Evolutionary conservation across 2,329 filamentous ascomycete species (phyloP).

Genomic region (Cytospora piceae): DNA sequence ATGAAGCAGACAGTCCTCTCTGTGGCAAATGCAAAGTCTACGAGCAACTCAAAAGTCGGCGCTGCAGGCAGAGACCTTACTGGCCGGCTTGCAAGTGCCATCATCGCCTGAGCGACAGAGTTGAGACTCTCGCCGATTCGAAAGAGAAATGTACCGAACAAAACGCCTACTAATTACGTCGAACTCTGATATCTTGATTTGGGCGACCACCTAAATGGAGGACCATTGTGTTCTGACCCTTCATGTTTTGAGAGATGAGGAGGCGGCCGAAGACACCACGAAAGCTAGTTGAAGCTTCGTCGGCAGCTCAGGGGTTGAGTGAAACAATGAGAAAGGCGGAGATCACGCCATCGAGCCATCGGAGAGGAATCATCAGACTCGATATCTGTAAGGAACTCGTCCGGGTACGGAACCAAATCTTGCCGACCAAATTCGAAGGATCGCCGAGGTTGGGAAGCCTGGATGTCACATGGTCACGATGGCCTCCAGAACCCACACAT

Average conservation of each 20-base stretch:
- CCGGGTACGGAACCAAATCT: background rate
- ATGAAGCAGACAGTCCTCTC: conserved; percentile 26
- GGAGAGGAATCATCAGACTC: background rate
- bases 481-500: too few species aligned
- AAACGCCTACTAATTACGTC: background rate
- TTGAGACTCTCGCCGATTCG: too few species aligned
- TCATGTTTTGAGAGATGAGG: background rate
- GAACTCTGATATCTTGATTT: too few species aligned
- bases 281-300: background rate
- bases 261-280: background rate
- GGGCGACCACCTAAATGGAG: too few species aligned
- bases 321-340: background rate
- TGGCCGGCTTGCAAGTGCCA: conserved; percentile 12
- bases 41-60: conserved; percentile 2
- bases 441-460: background rate
- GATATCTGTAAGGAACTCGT: background rate
- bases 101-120: background rate
- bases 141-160: background rate
- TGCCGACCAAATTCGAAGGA: background rate
- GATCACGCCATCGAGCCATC: background rate
- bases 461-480: too few species aligned
- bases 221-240: too few species aligned
- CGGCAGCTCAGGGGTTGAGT: background rate
- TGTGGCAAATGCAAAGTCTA: background rate
- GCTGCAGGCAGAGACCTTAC: conserved; percentile 9